These are phyloP conservation scores for Carex arenaria DNA, from an alignment of 202 grass and related monocot genomes.

Conservation along the genomic window DNA sequence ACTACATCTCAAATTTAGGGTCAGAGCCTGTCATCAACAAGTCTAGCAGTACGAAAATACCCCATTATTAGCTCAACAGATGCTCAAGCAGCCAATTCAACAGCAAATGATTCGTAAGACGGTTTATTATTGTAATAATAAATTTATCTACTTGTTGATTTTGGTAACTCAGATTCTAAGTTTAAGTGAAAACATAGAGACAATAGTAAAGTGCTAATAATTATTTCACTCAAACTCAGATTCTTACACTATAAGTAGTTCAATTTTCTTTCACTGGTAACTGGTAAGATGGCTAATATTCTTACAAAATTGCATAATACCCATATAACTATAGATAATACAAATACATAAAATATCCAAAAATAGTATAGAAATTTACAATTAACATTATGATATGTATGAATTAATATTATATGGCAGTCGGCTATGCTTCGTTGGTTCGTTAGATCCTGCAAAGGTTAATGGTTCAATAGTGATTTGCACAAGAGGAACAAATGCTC, in stretches of 20 bases:
- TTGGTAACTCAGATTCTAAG: background rate
- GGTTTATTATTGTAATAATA: background rate
- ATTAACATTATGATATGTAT: background rate
- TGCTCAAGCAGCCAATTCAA: constrained; percentile 12
- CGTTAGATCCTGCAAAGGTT: constrained; percentile 42
- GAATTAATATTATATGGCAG: constrained; percentile 23
- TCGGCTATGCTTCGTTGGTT: constrained; percentile 24
- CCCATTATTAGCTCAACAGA: constrained; percentile 28
- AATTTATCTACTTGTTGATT: background rate
- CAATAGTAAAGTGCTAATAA: background rate
- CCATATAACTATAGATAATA: no score
- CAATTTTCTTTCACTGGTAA: no score
- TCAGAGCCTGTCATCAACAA: constrained; percentile 44
- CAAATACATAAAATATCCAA: background rate
- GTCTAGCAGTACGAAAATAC: constrained; percentile 25
- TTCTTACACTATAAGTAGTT: no score
- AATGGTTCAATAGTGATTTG: constrained; percentile 63
- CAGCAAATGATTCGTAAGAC: constrained; percentile 30
- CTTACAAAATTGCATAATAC: no score
- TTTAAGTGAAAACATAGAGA: background rate
- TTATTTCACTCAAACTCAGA: no score
- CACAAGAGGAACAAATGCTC: constrained; percentile 5
- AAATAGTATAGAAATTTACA: background rate
- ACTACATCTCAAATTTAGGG: constrained; percentile 27
- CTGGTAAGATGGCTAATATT: no score